Evolutionary conservation across 148 eudicot species (phyloP), one percentile per base, ranked within the genome.

Genomic region (Fagopyrum tataricum): DNA sequence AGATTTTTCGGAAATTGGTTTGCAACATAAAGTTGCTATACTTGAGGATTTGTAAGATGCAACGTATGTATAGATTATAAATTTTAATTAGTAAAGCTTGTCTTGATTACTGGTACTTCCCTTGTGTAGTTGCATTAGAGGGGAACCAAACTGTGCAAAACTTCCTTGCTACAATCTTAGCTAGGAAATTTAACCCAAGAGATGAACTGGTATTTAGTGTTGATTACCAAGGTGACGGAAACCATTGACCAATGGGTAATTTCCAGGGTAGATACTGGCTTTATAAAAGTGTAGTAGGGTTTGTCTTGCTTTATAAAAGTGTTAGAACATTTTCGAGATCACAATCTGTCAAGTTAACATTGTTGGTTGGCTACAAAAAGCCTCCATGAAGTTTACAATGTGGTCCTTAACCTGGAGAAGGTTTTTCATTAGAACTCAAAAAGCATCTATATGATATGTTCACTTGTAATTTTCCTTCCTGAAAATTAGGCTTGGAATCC

Each of bases 401-500:
- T 7, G 24, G 14, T 46, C 8, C 0, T 20, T 3, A 6, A 18
- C 24, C 24, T 6, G 61, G n/a, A 49, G 18, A 49, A 49, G n/a
- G 55, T 18, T 49, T 18, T 49, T 13, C 15, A 13, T 49, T 49
- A 49, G n/a, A 4, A 4, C n/a, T 49, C 53, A 17, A 49, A 49
- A 49, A 49, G 1, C 10, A 55, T 21, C 61, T 55, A 18, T 55
- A 10, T 55, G 37, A 31, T 55, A 55, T 20, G 61, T 55, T 55
- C 23, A 14, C 10, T 53, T 56, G 40, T 12, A 31, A 37, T 44
- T 39, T 5, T 53, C 59, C 39, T 31, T 68, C 47, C 46, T 67
- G 43, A 67, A 11, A 58, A 73, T 64, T 78, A 95, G 98, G 86
- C 96, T 95, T 76, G 98, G 97, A 79, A 74, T 95, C 43, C 85